These are phyloP conservation scores for Hansfordia pulvinata DNA, from an alignment of 2,329 filamentous ascomycete genomes.

Conservation along the genomic window DNA sequence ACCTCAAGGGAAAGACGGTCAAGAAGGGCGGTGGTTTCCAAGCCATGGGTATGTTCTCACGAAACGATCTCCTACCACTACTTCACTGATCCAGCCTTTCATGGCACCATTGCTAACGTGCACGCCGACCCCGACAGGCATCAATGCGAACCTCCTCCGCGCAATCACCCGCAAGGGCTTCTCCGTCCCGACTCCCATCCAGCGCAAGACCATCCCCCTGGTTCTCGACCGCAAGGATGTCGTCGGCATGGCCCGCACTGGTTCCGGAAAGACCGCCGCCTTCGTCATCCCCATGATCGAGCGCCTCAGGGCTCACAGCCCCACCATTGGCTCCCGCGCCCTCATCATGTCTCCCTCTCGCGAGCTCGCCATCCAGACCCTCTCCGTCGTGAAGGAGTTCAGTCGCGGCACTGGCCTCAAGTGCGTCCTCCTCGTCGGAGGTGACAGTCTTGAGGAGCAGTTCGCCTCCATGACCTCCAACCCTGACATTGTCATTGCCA, in stretches of 20 bases:
- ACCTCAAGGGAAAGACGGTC: conserved; percentile 69
- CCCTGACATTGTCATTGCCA: conserved; percentile 94
- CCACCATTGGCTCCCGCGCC: conserved; percentile 72
- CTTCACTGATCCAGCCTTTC: conserved; percentile 7
- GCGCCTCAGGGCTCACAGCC: conserved; percentile 76
- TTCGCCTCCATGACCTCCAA: conserved; percentile 88
- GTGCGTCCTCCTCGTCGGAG: conserved; percentile 81
- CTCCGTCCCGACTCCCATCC: conserved; percentile 90
- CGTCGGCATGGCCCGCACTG: conserved; percentile 98
- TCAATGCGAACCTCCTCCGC: conserved; percentile 74
- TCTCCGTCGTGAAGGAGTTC: conserved; percentile 94
- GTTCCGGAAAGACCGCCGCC: conserved; percentile 94
- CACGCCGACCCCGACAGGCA: conserved; percentile 34
- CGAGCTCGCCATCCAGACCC: conserved; percentile 85
- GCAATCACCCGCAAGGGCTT: conserved; percentile 92
- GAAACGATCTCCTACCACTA: neutral
- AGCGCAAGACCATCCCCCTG: conserved; percentile 89
- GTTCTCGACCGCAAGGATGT: conserved; percentile 85
- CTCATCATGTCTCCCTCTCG: conserved; percentile 85
- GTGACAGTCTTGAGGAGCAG: conserved; percentile 91
- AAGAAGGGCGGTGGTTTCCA: conserved; percentile 98
- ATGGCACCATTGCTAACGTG: too few relatives aligned
- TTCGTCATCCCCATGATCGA: conserved; percentile 99
- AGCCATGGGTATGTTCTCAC: conserved; percentile 57
- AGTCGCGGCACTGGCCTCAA: conserved; percentile 82